These are phyloP conservation scores for Fusarium cyanostomum DNA, from an alignment of 2,329 filamentous ascomycete species.

Conservation along the genomic window DNA sequence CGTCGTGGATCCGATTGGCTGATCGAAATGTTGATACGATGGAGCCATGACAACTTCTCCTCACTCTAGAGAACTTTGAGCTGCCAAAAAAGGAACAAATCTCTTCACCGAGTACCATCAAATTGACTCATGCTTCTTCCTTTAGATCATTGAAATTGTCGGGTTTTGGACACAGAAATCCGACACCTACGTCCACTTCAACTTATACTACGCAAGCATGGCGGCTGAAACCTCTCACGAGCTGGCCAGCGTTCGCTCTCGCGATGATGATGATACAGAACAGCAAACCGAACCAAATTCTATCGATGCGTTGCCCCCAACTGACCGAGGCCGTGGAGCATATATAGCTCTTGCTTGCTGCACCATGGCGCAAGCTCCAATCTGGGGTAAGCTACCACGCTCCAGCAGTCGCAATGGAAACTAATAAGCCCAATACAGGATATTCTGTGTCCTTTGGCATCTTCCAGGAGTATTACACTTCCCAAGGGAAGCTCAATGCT, in stretches of 20 bases:
- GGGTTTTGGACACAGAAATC: neutral
- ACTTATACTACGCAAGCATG: constrained; percentile 7
- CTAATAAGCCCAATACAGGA: constrained; percentile 22
- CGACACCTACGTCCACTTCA: neutral
- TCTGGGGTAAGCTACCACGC: constrained; percentile 41
- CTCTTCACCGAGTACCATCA: constrained; percentile 20
- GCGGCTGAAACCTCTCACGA: constrained; percentile 20
- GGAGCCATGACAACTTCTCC: constrained; percentile 24
- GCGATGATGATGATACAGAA: neutral
- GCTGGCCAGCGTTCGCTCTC: constrained; percentile 12
- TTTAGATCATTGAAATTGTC: neutral
- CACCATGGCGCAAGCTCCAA: constrained; percentile 46
- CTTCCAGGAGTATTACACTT: constrained; percentile 73
- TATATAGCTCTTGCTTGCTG: constrained; percentile 46
- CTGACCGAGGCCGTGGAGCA: constrained; percentile 43
- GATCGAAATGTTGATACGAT: constrained; percentile 5
- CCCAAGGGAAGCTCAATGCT: constrained; percentile 64
- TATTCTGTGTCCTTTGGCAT: constrained; percentile 65
- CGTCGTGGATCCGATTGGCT: constrained; percentile 17
- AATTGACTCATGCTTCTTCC: constrained; percentile 7
- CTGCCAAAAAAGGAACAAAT: constrained; percentile 16
- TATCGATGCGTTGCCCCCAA: constrained; percentile 40
- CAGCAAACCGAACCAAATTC: neutral
- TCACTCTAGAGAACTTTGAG: constrained; percentile 9
- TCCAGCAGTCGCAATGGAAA: neutral